Percentiles rank a stretch among this genome's conserved stretches.
These are phyloP conservation scores for Mortierella sp. DNA, from an alignment of 371 early-diverging fungal species.

Conservation along the genomic window DNA sequence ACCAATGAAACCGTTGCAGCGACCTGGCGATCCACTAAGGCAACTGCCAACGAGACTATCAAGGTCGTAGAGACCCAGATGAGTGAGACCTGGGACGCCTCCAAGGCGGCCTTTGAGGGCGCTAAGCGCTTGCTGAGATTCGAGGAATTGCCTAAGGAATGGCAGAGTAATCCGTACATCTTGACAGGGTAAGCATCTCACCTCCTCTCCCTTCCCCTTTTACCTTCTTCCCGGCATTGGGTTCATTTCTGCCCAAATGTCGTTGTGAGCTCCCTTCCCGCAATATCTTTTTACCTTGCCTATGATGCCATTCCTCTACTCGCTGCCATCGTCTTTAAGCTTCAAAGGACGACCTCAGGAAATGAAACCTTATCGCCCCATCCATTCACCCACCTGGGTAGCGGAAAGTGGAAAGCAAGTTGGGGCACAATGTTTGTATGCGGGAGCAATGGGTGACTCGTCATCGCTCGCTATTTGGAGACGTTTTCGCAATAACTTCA, in stretches of 20 bases:
- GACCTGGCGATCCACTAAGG: conserved; percentile 55
- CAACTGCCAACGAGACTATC: conserved; percentile 49
- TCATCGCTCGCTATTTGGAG: too few relatives aligned
- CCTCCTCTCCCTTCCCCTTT: not conserved
- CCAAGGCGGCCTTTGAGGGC: conserved; percentile 69
- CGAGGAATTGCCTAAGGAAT: conserved; percentile 71
- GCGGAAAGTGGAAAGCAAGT: too few relatives aligned
- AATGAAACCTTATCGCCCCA: conserved; percentile 52
- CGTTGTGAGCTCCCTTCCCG: not conserved
- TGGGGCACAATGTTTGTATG: too few relatives aligned
- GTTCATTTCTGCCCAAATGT: not conserved
- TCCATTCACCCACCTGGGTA: not conserved
- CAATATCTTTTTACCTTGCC: not conserved
- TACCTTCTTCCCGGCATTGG: too few relatives aligned
- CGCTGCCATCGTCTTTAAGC: not conserved
- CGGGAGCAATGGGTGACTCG: too few relatives aligned
- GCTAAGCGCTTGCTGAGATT: conserved; percentile 67
- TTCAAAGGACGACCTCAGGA: conserved; percentile 1
- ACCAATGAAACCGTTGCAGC: conserved; percentile 53
- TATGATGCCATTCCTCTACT: not conserved
- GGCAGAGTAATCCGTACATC: conserved; percentile 76
- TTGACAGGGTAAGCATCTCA: conserved; percentile 45
- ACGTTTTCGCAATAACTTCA: too few relatives aligned
- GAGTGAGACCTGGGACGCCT: conserved; percentile 66
- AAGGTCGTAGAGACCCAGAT: conserved; percentile 47